Percentiles rank a stretch among this genome's conserved stretches.
Conservation (phyloP, 139 green algal species). For the Tetratostichococcus sp. region DNA sequence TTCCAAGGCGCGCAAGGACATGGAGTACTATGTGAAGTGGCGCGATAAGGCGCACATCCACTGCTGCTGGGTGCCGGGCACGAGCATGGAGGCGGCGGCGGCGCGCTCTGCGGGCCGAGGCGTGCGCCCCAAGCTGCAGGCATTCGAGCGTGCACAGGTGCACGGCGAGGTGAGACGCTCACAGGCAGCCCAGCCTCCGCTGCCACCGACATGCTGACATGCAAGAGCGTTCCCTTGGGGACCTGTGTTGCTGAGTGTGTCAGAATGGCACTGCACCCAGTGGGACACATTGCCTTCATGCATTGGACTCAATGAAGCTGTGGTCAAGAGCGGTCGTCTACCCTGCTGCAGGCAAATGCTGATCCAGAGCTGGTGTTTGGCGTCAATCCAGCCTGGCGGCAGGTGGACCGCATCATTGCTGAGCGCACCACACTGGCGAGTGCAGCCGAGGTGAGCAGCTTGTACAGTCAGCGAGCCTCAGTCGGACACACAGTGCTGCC, state of each 20-base stretch:
- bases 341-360: background rate
- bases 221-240: too few relatives aligned
- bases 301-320: too few relatives aligned
- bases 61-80: constrained; percentile 51
- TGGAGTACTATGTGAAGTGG: constrained; percentile 64
- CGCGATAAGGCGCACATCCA: constrained; percentile 51
- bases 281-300: too few relatives aligned
- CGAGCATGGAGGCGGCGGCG: constrained; percentile 9
- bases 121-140: constrained; percentile 12
- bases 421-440: background rate
- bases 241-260: too few relatives aligned
- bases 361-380: constrained; percentile 22
- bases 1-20: background rate
- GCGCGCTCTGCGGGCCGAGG: too few relatives aligned
- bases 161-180: constrained; percentile 6
- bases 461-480: too few relatives aligned
- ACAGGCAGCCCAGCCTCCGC: too few relatives aligned
- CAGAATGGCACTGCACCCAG: too few relatives aligned
- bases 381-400: constrained; percentile 27
- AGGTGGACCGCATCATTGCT: constrained; percentile 46
- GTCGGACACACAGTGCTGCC: too few relatives aligned
- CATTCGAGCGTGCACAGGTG: background rate
- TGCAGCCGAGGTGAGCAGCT: background rate
- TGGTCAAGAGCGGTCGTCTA: too few relatives aligned
- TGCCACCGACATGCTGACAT: too few relatives aligned